Evolutionary conservation across 495 filamentous ascomycete genomes (phyloP).

Genomic region (Penicillium ochrochloron): DNA sequence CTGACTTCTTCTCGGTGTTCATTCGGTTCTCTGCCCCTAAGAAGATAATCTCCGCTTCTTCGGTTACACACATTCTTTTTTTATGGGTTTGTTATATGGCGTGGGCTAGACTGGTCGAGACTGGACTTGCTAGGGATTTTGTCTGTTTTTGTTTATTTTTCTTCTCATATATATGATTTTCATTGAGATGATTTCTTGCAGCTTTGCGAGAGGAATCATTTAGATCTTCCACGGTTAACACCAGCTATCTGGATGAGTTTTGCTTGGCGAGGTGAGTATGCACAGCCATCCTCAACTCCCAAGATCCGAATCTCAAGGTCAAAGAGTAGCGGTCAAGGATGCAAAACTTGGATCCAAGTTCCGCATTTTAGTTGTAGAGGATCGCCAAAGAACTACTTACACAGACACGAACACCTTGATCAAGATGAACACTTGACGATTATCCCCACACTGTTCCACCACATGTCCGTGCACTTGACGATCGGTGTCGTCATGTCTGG

Average conservation of each 20-base stretch:
- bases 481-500: conserved; percentile 1
- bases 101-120: neutral
- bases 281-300: neutral
- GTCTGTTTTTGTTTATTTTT: neutral
- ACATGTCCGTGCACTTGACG: neutral
- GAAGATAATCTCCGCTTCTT: neutral
- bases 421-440: neutral
- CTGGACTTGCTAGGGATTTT: neutral
- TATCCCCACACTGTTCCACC: neutral
- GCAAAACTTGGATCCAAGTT: neutral
- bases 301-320: neutral
- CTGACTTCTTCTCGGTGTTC: neutral
- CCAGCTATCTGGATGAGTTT: neutral
- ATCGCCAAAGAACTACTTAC: neutral
- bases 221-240: neutral
- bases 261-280: neutral
- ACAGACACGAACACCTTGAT: neutral
- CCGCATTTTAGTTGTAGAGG: neutral
- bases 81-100: neutral
- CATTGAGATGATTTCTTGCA: neutral
- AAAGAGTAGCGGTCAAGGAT: neutral
- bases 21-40: neutral
- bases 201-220: neutral
- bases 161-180: conserved; percentile 1
- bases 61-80: neutral